Evolutionary conservation across 768 basidiomycete species (phyloP).

Genomic region (Calocybe gangraenosa): DNA sequence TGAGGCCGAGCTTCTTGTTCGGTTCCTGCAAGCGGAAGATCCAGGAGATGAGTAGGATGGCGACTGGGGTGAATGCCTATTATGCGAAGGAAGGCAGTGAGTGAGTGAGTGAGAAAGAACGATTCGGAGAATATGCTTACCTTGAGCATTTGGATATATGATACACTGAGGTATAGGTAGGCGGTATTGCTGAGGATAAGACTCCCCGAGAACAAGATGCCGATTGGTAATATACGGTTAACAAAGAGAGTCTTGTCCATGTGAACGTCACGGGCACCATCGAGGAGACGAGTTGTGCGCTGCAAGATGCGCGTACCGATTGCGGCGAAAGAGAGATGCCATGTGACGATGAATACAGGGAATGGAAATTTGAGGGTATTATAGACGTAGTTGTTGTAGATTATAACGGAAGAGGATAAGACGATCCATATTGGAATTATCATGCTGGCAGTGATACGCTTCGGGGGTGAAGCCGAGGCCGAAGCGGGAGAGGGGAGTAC

Average conservation of each 20-base stretch:
- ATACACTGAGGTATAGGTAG: slow-evolving; percentile 86
- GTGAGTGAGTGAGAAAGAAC: background rate
- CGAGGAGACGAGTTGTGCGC: slow-evolving; percentile 76
- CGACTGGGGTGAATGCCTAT: slow-evolving; percentile 87
- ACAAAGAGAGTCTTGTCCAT: slow-evolving; percentile 78
- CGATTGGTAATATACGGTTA: slow-evolving; percentile 89
- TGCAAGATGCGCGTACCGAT: slow-evolving; percentile 84
- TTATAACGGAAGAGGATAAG: slow-evolving; percentile 85
- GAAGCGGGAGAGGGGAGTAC: slow-evolving; percentile 21
- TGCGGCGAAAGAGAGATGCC: slow-evolving; percentile 73
- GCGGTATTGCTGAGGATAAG: slow-evolving; percentile 90
- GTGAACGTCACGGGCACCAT: slow-evolving; percentile 73
- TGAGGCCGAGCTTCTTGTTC: slow-evolving; percentile 70
- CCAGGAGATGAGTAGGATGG: slow-evolving; percentile 93
- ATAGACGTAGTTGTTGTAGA: slow-evolving; percentile 93
- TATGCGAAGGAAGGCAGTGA: background rate
- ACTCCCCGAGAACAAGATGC: slow-evolving; percentile 88
- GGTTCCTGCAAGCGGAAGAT: slow-evolving; percentile 85
- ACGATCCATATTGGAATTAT: slow-evolving; percentile 94
- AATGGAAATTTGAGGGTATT: slow-evolving; percentile 79
- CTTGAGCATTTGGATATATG: slow-evolving; percentile 98
- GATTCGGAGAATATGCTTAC: slow-evolving; percentile 22
- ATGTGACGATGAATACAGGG: slow-evolving; percentile 92
- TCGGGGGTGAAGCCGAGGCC: slow-evolving; percentile 22
- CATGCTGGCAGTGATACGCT: slow-evolving; percentile 57